phyloP scores from a whole-genome alignment of 2,329 filamentous ascomycete genomes.

The Teratosphaeria viscida region DNA sequence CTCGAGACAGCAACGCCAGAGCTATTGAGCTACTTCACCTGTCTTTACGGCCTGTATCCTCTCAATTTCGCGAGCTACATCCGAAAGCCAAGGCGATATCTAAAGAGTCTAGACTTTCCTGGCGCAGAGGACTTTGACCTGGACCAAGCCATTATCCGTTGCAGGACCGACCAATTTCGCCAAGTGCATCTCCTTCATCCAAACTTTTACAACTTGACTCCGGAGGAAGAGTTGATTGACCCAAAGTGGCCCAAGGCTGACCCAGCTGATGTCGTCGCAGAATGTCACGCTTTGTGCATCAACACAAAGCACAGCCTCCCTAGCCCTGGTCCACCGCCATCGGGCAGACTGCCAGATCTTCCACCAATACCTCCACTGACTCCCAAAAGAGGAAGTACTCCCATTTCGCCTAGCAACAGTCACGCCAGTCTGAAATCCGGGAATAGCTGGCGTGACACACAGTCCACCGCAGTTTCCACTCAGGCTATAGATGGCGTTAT shows the following conservation, averaged over 20 bases:
- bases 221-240: constrained; percentile 70
- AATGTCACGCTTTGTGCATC: constrained; percentile 62
- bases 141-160: constrained; percentile 65
- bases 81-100: constrained; percentile 66
- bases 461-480: constrained; percentile 40
- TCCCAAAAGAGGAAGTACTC: constrained; percentile 22
- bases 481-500: constrained; percentile 22
- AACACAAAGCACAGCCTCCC: constrained; percentile 30
- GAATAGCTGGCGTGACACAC: constrained; percentile 45
- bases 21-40: constrained; percentile 66
- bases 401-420: constrained; percentile 20
- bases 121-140: constrained; percentile 66
- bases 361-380: constrained; percentile 31
- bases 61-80: constrained; percentile 83
- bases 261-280: constrained; percentile 66
- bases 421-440: constrained; percentile 21
- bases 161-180: constrained; percentile 64
- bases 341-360: constrained; percentile 34
- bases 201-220: constrained; percentile 72
- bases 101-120: constrained; percentile 61
- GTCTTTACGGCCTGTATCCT: constrained; percentile 73
- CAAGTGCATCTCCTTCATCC: constrained; percentile 66
- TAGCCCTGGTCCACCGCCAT: constrained; percentile 39
- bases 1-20: constrained; percentile 56
- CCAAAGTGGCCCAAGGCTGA: constrained; percentile 72